These are phyloP conservation scores for Rhizopogon sp. DNA, from an alignment of 768 basidiomycete genomes.

Conservation along the genomic window DNA sequence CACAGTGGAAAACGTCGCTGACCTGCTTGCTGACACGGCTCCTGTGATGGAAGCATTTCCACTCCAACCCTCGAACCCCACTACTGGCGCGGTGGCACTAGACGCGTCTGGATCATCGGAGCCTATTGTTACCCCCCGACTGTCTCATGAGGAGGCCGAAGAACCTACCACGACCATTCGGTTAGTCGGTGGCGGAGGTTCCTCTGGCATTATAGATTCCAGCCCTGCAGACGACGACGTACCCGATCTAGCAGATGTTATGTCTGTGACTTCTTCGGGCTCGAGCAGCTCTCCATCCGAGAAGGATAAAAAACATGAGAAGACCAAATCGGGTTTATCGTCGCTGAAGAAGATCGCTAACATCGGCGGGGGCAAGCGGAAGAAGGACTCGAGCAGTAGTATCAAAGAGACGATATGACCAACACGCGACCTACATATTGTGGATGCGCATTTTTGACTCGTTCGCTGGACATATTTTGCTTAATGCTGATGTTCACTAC, in stretches of 20 bases:
- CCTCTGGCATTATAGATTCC: conserved; percentile 22
- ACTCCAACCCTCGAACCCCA: conserved; percentile 28
- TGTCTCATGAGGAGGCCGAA: conserved; percentile 13
- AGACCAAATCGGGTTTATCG: conserved; percentile 50
- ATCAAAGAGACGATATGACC: conserved; percentile 34
- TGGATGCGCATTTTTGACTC: conserved; percentile 11
- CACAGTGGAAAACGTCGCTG: conserved; percentile 31
- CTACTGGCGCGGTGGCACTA: conserved; percentile 6
- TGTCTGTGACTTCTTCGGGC: conserved; percentile 30
- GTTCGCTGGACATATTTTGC: conserved; percentile 17
- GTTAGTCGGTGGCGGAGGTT: conserved; percentile 53
- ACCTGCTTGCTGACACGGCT: conserved; percentile 45
- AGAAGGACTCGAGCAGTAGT: conserved; percentile 50
- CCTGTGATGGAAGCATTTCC: conserved; percentile 25
- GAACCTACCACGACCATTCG: conserved; percentile 44
- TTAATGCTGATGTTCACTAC: conserved; percentile 4
- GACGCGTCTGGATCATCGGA: conserved; percentile 6
- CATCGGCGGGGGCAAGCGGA: conserved; percentile 38
- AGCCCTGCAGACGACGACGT: conserved; percentile 25
- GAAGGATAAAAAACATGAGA: conserved; percentile 41
- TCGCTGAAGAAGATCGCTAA: conserved; percentile 48
- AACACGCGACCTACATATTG: conserved; percentile 3
- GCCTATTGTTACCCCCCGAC: conserved; percentile 3
- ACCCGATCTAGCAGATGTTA: conserved; percentile 32
- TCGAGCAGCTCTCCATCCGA: conserved; percentile 20